These are phyloP conservation scores for thale cress (Arabidopsis thaliana) DNA, from an alignment of 345 rosid species.

Conservation along the genomic window TAIR10.1 NC_003070.9:8209001-8209500, in stretches of 20 bases:
- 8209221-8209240: slow-evolving; percentile 14
- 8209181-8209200: background rate
- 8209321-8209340: slow-evolving; percentile 56
- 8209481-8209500: slow-evolving; percentile 62
- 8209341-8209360: slow-evolving; percentile 53
- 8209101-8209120: background rate
- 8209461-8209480: slow-evolving; percentile 67
- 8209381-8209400: slow-evolving; percentile 50
- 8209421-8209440: slow-evolving; percentile 76
- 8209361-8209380: slow-evolving; percentile 58
- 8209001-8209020: background rate
- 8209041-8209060: slow-evolving; percentile 12
- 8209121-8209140: background rate
- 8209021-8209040: background rate
- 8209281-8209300: slow-evolving; percentile 68
- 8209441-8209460: slow-evolving; percentile 60
- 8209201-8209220: background rate
- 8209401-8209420: slow-evolving; percentile 58
- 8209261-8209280: slow-evolving; percentile 29
- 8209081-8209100: slow-evolving; percentile 24
- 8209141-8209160: background rate
- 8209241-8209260: background rate
- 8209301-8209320: slow-evolving; percentile 60
- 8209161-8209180: background rate
- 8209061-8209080: slow-evolving; percentile 30